Evolutionary conservation across 345 rosid genomes (phyloP), one percentile per base, ranked within the genome.

Genomic region (Eucalyptus pumila): DNA sequence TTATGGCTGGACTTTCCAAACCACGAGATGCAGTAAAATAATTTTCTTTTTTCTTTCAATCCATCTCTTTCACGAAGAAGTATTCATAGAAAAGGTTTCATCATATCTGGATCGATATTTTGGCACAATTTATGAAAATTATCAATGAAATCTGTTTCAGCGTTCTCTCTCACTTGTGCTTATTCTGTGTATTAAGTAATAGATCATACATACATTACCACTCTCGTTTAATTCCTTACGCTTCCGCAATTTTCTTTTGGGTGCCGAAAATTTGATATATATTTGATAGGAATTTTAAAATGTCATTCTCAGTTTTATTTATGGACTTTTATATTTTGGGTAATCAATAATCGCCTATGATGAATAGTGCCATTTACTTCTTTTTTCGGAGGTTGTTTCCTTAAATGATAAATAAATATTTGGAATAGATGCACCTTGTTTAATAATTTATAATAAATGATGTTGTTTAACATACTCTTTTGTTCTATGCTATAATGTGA

Each of bases 141-240:
- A 56, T 24, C 14, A 56, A 23, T 2, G 6, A 56, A 56, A 56
- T 56, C 2, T 56, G 30, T 9, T 24, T 56, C 3, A 24, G 2
- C 0, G 1, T 9, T 5, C 2, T 56, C 62, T 24, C 62, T 56
- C 62, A 56, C 0, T 1, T 2, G 62, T 10, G 62, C 3, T 56
- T 0, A 56, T 4, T 56, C 62, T 24, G 0, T 56, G 62, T 51
- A 51, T 51, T 51, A 17, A 17, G 56, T 56, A 56, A 24, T 56
- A 24, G 62, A 56, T 56, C 30, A 56, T 56, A 4, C 30, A 56
- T 0, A 26, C 14, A 56, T 4, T 26, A 56, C 27, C 6, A 56
- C 30, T 56, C 30, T 56, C 30, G 1, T 56, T 56, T 24, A 56
- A 10, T 56, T 56, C 62, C 62, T 56, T 56, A 24, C 0, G 1